A percentile compares a stretch with the other conserved stretches of the same genome.
Evolutionary conservation across 306 rosid species (phyloP).

Genomic region (Ormosia semicastrata): DNA sequence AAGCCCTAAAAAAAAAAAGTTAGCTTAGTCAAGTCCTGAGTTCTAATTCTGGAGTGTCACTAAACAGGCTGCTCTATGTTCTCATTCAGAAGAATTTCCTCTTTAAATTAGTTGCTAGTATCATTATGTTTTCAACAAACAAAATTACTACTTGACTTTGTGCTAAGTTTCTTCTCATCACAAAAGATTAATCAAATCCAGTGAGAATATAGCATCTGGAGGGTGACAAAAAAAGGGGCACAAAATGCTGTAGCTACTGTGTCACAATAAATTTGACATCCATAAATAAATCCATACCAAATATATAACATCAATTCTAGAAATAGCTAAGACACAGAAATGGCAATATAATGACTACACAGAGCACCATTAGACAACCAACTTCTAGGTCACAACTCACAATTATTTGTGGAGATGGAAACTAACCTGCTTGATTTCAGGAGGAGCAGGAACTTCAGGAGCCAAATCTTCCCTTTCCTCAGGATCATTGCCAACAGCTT

Average conservation of each 20-base stretch:
- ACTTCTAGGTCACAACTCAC: neutral
- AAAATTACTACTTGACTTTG: neutral
- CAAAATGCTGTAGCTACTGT: neutral
- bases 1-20: neutral
- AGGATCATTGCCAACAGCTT: constrained; percentile 87
- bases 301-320: neutral
- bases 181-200: neutral
- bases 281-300: neutral
- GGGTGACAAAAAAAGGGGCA: neutral
- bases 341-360: neutral
- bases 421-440: constrained; percentile 94
- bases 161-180: neutral
- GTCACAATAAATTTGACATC: neutral
- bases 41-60: neutral
- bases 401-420: neutral
- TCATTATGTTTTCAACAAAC: neutral
- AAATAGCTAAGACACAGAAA: neutral
- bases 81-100: neutral
- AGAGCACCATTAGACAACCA: neutral
- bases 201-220: neutral
- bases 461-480: constrained; percentile 97
- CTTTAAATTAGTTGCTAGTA: neutral
- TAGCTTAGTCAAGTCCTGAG: neutral
- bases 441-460: constrained; percentile 96
- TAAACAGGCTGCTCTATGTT: neutral